These are phyloP conservation scores for Trichoderma asperelloides DNA, from an alignment of 495 filamentous ascomycete species.

Conservation along the genomic window DNA sequence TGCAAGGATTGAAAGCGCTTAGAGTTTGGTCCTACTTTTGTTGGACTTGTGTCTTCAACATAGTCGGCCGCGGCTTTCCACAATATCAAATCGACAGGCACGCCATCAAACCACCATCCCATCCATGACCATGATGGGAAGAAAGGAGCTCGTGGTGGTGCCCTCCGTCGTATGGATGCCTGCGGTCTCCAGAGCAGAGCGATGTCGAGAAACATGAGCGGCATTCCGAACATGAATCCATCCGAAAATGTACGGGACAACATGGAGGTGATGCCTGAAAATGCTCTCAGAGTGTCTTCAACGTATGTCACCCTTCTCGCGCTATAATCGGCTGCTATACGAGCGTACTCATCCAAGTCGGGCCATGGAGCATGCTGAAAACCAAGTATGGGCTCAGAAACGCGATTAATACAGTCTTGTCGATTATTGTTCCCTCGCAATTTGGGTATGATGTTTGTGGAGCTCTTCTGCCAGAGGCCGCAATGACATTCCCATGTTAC, in stretches of 20 bases:
- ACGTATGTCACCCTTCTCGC: conserved; percentile 10
- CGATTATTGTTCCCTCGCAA: neutral
- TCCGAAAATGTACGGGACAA: conserved; percentile 9
- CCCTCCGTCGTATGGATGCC: conserved; percentile 11
- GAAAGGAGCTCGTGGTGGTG: neutral
- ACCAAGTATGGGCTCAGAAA: conserved; percentile 3
- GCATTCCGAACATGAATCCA: conserved; percentile 15
- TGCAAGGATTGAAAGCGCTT: conserved; percentile 6
- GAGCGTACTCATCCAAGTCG: conserved; percentile 15
- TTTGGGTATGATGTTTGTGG: neutral
- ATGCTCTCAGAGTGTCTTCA: conserved; percentile 15
- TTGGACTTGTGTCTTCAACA: conserved; percentile 6
- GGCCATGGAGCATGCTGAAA: conserved; percentile 10
- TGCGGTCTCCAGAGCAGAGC: conserved; percentile 16
- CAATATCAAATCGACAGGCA: conserved; percentile 10
- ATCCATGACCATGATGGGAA: conserved; percentile 17
- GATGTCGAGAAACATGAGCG: conserved; percentile 14
- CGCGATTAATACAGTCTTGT: neutral
- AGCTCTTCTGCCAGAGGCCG: conserved; percentile 6
- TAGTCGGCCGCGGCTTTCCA: conserved; percentile 12
- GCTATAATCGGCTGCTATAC: conserved; percentile 14
- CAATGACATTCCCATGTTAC: conserved; percentile 15
- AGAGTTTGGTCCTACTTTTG: neutral
- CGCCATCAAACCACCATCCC: conserved; percentile 14
- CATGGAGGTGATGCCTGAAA: conserved; percentile 12